Evolutionary conservation across 2,329 filamentous ascomycete genomes (phyloP).

Genomic region (Dothideomycetidae sp.): DNA sequence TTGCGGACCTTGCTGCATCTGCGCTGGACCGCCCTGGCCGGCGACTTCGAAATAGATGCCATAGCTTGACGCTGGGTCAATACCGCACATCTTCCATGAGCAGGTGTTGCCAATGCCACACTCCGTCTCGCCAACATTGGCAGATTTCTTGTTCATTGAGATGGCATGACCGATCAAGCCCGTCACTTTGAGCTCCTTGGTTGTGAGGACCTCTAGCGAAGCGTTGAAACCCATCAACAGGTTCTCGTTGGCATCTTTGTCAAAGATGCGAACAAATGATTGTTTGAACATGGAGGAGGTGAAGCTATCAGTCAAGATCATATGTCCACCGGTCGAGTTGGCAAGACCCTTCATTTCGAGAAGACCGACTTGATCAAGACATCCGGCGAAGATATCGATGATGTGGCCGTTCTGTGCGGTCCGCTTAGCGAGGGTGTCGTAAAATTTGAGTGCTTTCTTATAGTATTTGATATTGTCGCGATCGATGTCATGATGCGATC

Average conservation of each 20-base stretch:
- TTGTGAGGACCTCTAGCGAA: constrained; percentile 86
- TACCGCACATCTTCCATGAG: constrained; percentile 99
- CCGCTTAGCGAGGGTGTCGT: constrained; percentile 84
- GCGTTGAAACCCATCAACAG: constrained; percentile 97
- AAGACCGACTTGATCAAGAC: constrained; percentile 90
- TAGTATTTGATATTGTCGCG: constrained; percentile 99
- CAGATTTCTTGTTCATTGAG: constrained; percentile 95
- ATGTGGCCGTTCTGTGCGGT: constrained; percentile 94
- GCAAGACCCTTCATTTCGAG: constrained; percentile 96
- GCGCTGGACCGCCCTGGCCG: constrained; percentile 72
- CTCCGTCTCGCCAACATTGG: constrained; percentile 92
- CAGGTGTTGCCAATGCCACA: constrained; percentile 97
- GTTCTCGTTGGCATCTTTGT: constrained; percentile 91
- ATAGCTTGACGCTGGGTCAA: constrained; percentile 86
- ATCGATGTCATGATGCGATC: constrained; percentile 97
- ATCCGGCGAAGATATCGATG: constrained; percentile 94
- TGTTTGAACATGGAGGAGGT: constrained; percentile 99
- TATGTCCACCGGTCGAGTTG: constrained; percentile 93
- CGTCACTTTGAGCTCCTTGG: constrained; percentile 96
- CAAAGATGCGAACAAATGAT: constrained; percentile 91
- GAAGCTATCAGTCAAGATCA: constrained; percentile 96
- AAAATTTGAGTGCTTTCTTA: constrained; percentile 98
- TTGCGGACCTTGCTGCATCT: constrained; percentile 74
- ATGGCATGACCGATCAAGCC: constrained; percentile 93
- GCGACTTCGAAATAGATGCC: constrained; percentile 97